phyloP scores from a whole-genome alignment of 2,329 filamentous ascomycete genomes.

The Aspergillus calidoustus region DNA sequence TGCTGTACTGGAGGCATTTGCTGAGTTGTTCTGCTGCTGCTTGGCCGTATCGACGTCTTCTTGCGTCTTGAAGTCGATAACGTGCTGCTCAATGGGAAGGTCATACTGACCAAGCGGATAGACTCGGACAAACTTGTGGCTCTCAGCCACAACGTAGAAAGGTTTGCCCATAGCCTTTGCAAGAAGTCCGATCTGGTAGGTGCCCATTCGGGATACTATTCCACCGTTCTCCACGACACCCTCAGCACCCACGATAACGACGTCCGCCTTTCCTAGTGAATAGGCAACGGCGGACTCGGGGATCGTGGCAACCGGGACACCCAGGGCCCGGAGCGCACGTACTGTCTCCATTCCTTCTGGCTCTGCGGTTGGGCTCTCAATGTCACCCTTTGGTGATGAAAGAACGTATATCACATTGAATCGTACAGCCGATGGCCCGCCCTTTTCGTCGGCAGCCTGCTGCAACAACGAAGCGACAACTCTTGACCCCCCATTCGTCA shows the following conservation, averaged over 20 bases:
- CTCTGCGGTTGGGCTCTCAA: conserved; percentile 40
- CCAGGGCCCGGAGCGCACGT: conserved; percentile 69
- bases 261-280: conserved; percentile 74
- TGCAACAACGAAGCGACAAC: conserved; percentile 79
- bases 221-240: conserved; percentile 94
- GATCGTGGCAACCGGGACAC: conserved; percentile 83
- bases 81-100: conserved; percentile 76
- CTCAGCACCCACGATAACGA: conserved; percentile 71
- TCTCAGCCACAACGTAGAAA: conserved; percentile 91
- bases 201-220: conserved; percentile 85
- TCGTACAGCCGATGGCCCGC: conserved; percentile 61
- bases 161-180: conserved; percentile 74
- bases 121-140: conserved; percentile 92
- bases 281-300: conserved; percentile 77
- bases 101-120: conserved; percentile 83
- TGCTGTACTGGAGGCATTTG: conserved; percentile 23
- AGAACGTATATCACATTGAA: conserved; percentile 86
- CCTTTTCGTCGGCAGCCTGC: conserved; percentile 70
- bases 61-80: conserved; percentile 73
- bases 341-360: conserved; percentile 74
- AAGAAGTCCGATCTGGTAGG: conserved; percentile 82
- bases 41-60: conserved; percentile 54
- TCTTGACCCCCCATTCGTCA: conserved; percentile 87
- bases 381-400: conserved; percentile 36
- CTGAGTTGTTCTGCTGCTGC: conserved; percentile 40